Evolutionary conservation across 345 rosid genomes (phyloP), one percentile per base, ranked within the genome.

Genomic region (Clarkia xantiana): DNA sequence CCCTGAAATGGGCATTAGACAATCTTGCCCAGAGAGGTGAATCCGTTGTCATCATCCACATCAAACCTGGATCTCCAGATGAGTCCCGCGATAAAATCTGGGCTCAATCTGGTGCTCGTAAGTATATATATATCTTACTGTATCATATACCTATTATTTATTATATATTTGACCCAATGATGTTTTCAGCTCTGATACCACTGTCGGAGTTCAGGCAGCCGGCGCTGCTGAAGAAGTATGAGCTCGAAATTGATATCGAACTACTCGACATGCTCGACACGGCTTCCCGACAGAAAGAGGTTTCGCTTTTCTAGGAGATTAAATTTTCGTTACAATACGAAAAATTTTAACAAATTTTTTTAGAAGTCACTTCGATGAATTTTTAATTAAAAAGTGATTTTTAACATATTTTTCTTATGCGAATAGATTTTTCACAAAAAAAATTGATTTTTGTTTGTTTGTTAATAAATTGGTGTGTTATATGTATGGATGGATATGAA

Each of bases 211-310:
- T 84, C 62, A 72, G 96, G 59, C 84, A 82, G 45, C 96, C 99
- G 0, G 80, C 78, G 59, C 20, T 61, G 44, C 46, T 84, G 88
- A 66, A 68, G 47, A 68, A 77, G 56, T 87, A 87, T 42, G 74
- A 62, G 55, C 78, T 84, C 3, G 62, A 77, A 57, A 50, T 50
- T 6, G 99, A 87, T 50, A 68, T 74, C 6, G 71, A 63, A 14
- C 75, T 71, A 61, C 86, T 93, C 59, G 95, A 87, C 54, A 56
- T 47, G 69, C 99, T 93, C 3, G 99, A 93, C 65, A 93, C 97
- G 52, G 81, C 71, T 52, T 74, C 82, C 2, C 68, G 94, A 42
- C 86, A 87, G 72, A 87, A 87, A 71, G 87, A 93, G 84, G 94
- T 80, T n/a, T n/a, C n/a, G n/a, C n/a, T n/a, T n/a, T n/a, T n/a